These are phyloP conservation scores for Boletales sp. DNA, from an alignment of 768 basidiomycete genomes.

Conservation along the genomic window DNA sequence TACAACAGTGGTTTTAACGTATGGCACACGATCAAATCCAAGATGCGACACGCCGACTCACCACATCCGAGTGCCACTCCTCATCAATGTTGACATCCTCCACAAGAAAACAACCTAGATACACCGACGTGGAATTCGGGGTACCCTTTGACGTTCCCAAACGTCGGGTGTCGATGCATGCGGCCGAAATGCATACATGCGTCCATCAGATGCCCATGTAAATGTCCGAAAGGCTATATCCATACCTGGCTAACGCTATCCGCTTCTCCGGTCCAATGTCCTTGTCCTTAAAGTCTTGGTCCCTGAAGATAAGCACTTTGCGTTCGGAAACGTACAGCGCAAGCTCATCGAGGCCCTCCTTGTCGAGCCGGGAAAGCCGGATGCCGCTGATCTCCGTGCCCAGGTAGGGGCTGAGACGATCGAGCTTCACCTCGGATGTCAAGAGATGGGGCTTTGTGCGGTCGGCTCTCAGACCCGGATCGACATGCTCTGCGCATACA, in stretches of 20 bases:
- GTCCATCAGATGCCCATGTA: neutral
- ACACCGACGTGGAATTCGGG: slow-evolving; percentile 57
- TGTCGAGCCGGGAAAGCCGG: slow-evolving; percentile 49
- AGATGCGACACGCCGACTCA: slow-evolving; percentile 22
- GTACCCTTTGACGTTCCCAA: slow-evolving; percentile 51
- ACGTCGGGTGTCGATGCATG: slow-evolving; percentile 45
- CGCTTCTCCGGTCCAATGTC: slow-evolving; percentile 47
- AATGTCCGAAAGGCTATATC: no score
- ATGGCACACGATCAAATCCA: neutral
- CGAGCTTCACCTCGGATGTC: slow-evolving; percentile 33
- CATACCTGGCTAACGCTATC: slow-evolving; percentile 46
- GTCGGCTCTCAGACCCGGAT: slow-evolving; percentile 46
- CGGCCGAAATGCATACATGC: slow-evolving; percentile 40
- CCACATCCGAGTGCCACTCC: slow-evolving; percentile 55
- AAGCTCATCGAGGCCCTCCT: slow-evolving; percentile 52
- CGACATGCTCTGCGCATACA: slow-evolving; percentile 34
- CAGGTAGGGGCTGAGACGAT: slow-evolving; percentile 46
- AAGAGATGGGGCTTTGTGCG: slow-evolving; percentile 51
- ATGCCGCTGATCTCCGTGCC: slow-evolving; percentile 50
- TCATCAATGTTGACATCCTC: neutral
- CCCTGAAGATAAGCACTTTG: slow-evolving; percentile 53
- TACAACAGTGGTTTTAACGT: slow-evolving; percentile 7
- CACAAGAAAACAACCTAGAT: slow-evolving; percentile 7
- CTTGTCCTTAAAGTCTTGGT: slow-evolving; percentile 64
- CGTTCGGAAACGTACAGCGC: slow-evolving; percentile 50